Evolutionary conservation across 2,329 filamentous ascomycete species (phyloP), one percentile per base, ranked within the genome.

Genomic region (Botrytis sinoallii): DNA sequence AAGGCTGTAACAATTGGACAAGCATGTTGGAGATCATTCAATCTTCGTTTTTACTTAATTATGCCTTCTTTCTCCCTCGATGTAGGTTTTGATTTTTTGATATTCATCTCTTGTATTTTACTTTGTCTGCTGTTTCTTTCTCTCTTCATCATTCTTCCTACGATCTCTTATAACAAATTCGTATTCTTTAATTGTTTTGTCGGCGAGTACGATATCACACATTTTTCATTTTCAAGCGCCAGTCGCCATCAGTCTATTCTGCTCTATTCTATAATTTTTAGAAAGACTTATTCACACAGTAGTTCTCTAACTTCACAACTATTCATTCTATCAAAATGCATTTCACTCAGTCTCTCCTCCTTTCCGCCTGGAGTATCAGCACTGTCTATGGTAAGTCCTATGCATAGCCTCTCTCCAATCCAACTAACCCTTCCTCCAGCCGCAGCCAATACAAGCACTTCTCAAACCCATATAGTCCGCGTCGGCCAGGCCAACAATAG

Each of bases 401-500:
- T 55, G 29, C 42, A 8, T 25, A 16, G 16, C 22, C 55, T n/a
- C 16, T 25, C 20, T 32, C 46, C 52, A 38, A 67, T 60, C 25
- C 22, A 59, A 32, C 48, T 69, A 69, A 69, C 6, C 9, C 25
- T 25, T 3, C 9, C 1, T 35, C 32, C 48, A 66, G 71, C 71
- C 40, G 44, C 67, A 29, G 16, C 60, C 46, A 78, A 75, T 44
- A 72, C 57, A 18, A 69, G 75, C 52, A 84, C 79, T 14, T 87
- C 91, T 55, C 61, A 18, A 69, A 72, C 71, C 40, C 90, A 92
- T 78, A 88, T 91, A 74, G 88, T 94, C 72, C 87, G 88, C 76
- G 92, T 94, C 73, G 88, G 88, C 75, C 76, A 75, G n/a, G 64
- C 75, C 29, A 79, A 77, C 82, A 83, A 77, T 84, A 82, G 83